Base-by-base conservation (phyloP, 140 eudicot genomes). In the Oenanthe javanica region DNA sequence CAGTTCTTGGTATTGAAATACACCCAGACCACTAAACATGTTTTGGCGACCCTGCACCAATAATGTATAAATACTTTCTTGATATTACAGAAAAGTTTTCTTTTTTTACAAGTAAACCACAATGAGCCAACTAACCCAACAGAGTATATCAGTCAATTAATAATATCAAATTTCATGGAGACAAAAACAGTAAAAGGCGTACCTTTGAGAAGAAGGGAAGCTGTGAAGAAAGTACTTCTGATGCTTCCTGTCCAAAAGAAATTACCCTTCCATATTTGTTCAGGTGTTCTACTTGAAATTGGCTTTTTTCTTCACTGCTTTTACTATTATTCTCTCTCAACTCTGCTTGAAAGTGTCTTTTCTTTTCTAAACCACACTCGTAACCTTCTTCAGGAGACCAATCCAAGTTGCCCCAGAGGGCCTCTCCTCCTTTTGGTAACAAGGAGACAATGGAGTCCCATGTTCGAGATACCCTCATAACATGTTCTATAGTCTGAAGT, bases 371-470 rank as follows among this genome's bases (percentile, higher is more conserved):
- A 79, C 84, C 85, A 79, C 97, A 91, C 51, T 74, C 83, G n/a
- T 89, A 83, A 59, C 66, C 93, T 10, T 91, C 97, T 80, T 94
- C 97, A 1, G 98, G 97, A 45, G 97, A 88, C 81, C 96, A 91
- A 81, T 94, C 97, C 83, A 90, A 67, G 84, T 86, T 77, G 1
- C 98, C 98, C 98, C 98, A 94, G 64, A 92, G 77, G 75, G 89
- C 40, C n/a, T 94, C 98, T 81, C 98, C 98, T 15, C 98, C 98
- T 90, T 92, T 94, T 42, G 98, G 98, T 74, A 92, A 49, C 89
- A 94, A 86, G 38, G 97, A 93, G 77, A 91, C 50, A 1, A 91
- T 67, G 6, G 97, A 91, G 81, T 93, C 98, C 98, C 98, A 93
- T n/a, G 98, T 89, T 72, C 97, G 92, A 57, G 83, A 82, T 16